Base-by-base conservation (phyloP, 2,329 filamentous ascomycete genomes). In the Fusarium algeriense region DNA sequence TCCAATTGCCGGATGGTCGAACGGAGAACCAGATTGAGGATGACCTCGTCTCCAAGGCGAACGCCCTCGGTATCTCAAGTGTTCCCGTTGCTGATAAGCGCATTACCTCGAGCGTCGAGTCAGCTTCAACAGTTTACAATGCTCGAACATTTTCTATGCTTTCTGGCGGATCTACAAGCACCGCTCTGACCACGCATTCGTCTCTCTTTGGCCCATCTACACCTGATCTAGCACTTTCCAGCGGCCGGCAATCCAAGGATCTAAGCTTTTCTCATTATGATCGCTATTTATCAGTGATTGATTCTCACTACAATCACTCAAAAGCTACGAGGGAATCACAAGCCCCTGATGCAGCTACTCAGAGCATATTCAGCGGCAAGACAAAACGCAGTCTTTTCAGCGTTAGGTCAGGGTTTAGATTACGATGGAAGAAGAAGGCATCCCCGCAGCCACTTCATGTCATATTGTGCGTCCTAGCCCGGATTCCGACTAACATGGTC, bases 211-310 rank as follows among this genome's bases (percentile, higher is more conserved):
- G 75, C 11, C 75, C 71, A 9, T 68, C 74, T 23, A 67, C 64
- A 32, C 63, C 70, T 54, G 60, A 75, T 77, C 43, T 70, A 73
- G 59, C 80, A 76, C 64, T 67, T 37, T 61, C 60, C 28, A 70
- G 67, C 41, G 69, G 49, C 46, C 61, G 71, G 26, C 73, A 81
- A 58, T 81, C 81, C 40, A 82, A 81, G 65, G 81, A 76, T 38
- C 76, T 85, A 30, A 85, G 78, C 60, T 88, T 89, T 69, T 79
- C 81, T 10, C 82, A 83, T 34, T 89, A 89, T 71, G 86, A 89
- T 35, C 83, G 81, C 65, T 88, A 87, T 64, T 73, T 89, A 40
- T 77, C 81, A 20, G 80, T 85, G 44, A 69, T 85, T 34, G 82
- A 85, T 59, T 81, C 82, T 10, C 81, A 81, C 41, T 77, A 83